Conservation (phyloP, 176 grass and related monocot genomes). For the Hordeum marinum region DNA sequence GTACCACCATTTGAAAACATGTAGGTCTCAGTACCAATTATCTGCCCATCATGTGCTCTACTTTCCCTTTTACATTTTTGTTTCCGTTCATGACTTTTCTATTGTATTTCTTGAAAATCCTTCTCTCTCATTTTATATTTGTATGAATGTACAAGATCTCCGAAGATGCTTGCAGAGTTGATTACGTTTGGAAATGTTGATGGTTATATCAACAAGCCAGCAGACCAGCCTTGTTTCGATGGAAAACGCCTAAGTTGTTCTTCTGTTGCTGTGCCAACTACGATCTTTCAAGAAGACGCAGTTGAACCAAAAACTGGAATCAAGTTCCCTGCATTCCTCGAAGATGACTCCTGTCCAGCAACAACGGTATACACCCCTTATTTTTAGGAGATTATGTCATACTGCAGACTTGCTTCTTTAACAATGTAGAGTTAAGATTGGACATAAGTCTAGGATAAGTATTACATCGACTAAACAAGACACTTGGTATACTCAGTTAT, state of each 20-base stretch:
- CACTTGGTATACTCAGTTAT: background rate
- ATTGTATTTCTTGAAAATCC: background rate
- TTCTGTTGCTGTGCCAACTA: slow-evolving; percentile 43
- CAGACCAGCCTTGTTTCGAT: slow-evolving; percentile 22
- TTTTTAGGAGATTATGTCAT: background rate
- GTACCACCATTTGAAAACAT: slow-evolving; percentile 70
- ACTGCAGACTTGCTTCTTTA: background rate
- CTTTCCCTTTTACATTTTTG: background rate
- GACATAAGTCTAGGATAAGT: background rate
- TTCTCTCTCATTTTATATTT: slow-evolving; percentile 23
- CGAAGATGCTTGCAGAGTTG: slow-evolving; percentile 60
- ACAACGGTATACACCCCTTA: slow-evolving; percentile 32
- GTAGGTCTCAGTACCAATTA: slow-evolving; percentile 29
- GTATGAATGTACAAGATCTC: slow-evolving; percentile 58
- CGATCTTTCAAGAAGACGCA: slow-evolving; percentile 62
- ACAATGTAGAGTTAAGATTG: background rate
- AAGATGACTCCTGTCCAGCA: slow-evolving; percentile 56
- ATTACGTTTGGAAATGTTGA: slow-evolving; percentile 44
- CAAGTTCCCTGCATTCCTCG: slow-evolving; percentile 76
- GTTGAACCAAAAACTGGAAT: slow-evolving; percentile 98
- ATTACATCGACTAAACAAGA: background rate
- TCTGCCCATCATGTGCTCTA: background rate
- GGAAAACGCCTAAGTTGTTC: slow-evolving; percentile 40
- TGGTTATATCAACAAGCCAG: slow-evolving; percentile 11
- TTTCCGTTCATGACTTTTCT: background rate